Percentiles rank a stretch among this genome's conserved stretches.
Conservation (phyloP, 371 early-diverging fungal genomes). For the Lichtheimia corymbifera region DNA sequence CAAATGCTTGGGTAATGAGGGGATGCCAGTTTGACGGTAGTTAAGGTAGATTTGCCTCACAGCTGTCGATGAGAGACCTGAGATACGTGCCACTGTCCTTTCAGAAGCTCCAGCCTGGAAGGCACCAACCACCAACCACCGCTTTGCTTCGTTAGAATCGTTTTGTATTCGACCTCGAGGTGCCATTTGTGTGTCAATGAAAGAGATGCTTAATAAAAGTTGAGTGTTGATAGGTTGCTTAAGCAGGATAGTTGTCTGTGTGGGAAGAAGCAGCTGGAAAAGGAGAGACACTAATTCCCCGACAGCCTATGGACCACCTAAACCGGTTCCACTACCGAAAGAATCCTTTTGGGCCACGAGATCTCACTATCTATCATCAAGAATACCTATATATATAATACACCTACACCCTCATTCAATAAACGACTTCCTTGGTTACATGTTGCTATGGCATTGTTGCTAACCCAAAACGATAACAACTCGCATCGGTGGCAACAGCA, state of each 20-base stretch:
- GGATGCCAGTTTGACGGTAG: conserved; percentile 41
- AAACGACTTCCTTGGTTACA: no score
- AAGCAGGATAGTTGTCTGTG: conserved; percentile 1
- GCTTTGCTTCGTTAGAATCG: conserved; percentile 37
- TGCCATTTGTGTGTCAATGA: conserved; percentile 4
- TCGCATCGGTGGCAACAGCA: no score
- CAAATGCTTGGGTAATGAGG: conserved; percentile 37
- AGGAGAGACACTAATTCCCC: no score
- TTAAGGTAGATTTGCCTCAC: conserved; percentile 47
- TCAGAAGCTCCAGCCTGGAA: conserved; percentile 50
- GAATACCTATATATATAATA: no score
- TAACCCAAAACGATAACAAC: no score
- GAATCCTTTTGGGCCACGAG: no score
- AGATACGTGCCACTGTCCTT: conserved; percentile 41
- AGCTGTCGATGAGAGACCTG: conserved; percentile 46
- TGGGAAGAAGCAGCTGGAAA: not conserved
- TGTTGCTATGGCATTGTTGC: no score
- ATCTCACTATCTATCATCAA: no score
- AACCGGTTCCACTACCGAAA: no score
- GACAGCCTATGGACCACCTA: no score
- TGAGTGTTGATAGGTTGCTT: not conserved
- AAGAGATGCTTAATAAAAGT: not conserved
- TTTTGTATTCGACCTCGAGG: conserved; percentile 9
- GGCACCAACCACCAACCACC: conserved; percentile 52
- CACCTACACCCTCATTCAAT: no score